phyloP scores from a whole-genome alignment of 352 stramenopile species.

The Pythium monospermum region DNA sequence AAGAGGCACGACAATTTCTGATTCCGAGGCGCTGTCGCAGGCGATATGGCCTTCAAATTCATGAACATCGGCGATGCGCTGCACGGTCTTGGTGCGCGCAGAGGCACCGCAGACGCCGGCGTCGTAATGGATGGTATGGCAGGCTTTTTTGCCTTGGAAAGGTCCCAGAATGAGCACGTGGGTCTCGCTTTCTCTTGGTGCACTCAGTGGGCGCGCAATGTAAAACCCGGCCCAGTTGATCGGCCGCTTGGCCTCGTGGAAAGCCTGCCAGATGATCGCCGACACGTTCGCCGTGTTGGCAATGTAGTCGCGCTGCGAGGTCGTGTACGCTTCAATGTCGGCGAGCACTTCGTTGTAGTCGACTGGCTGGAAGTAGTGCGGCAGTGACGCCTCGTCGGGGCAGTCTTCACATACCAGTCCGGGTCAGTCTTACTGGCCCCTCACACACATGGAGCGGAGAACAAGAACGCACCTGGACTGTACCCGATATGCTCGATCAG shows the following conservation, averaged over 20 bases:
- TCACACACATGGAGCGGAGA: too few relatives aligned
- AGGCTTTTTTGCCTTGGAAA: conserved; percentile 81
- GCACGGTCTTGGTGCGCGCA: conserved; percentile 55
- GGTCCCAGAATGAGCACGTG: conserved; percentile 69
- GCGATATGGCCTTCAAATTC: conserved; percentile 78
- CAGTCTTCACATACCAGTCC: too few relatives aligned
- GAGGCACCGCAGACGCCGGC: conserved; percentile 68
- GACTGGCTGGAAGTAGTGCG: conserved; percentile 54
- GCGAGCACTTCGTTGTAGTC: conserved; percentile 58
- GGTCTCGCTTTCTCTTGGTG: conserved; percentile 45
- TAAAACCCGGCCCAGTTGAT: conserved; percentile 86
- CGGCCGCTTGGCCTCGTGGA: conserved; percentile 45
- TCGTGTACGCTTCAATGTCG: conserved; percentile 61
- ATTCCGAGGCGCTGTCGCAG: conserved; percentile 74
- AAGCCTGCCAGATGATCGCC: conserved; percentile 80
- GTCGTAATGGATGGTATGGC: conserved; percentile 72
- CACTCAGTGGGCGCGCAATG: conserved; percentile 59
- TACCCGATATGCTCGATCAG: conserved; percentile 52
- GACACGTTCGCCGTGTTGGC: conserved; percentile 78
- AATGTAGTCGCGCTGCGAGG: conserved; percentile 66
- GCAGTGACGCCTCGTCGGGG: conserved; percentile 37
- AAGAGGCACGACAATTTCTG: conserved; percentile 77
- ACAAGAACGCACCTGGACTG: conserved; percentile 39
- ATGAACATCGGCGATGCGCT: conserved; percentile 74
- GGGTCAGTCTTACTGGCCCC: too few relatives aligned